phyloP scores from a whole-genome alignment of 1,284 basidiomycete genomes.

The Sphagnurus paluster region DNA sequence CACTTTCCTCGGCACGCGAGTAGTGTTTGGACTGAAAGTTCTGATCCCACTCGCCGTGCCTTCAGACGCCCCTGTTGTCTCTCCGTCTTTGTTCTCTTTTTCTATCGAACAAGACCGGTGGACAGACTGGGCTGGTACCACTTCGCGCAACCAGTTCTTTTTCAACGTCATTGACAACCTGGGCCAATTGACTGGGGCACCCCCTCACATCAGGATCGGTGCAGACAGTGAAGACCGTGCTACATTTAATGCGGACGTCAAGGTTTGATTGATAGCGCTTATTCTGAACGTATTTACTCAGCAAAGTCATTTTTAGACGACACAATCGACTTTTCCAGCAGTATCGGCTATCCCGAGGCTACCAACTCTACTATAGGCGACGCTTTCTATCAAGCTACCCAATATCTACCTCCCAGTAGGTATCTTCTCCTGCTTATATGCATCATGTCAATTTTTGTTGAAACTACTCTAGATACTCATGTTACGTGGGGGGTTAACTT shows the following conservation, averaged over 20 bases:
- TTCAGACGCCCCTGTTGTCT: slow-evolving; percentile 23
- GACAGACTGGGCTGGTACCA: slow-evolving; percentile 62
- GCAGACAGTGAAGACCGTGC: slow-evolving; percentile 67
- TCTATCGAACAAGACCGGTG: slow-evolving; percentile 71
- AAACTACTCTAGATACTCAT: slow-evolving; percentile 43
- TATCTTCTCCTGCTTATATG: too few relatives aligned
- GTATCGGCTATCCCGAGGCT: slow-evolving; percentile 62
- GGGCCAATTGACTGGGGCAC: slow-evolving; percentile 48
- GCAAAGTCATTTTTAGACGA: slow-evolving; percentile 29
- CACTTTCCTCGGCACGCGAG: too few relatives aligned
- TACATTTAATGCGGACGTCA: slow-evolving; percentile 44
- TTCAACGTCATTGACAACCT: slow-evolving; percentile 58
- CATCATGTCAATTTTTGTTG: background rate
- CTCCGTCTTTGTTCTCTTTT: slow-evolving; percentile 53
- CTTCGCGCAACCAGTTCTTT: slow-evolving; percentile 52
- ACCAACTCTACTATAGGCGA: slow-evolving; percentile 55
- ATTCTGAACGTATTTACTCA: background rate
- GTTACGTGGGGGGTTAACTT: slow-evolving; percentile 72
- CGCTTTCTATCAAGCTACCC: slow-evolving; percentile 54
- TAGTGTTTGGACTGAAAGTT: slow-evolving; percentile 10
- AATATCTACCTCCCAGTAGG: slow-evolving; percentile 52
- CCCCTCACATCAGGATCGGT: slow-evolving; percentile 62
- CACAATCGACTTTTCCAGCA: slow-evolving; percentile 48
- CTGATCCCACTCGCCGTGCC: slow-evolving; percentile 12
- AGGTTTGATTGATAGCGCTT: slow-evolving; percentile 29